A percentile compares a stretch with the other conserved stretches of the same genome.
phyloP scores from a whole-genome alignment of 1,139 yeast genomes.

The Arxiozyma slooffiae region DNA sequence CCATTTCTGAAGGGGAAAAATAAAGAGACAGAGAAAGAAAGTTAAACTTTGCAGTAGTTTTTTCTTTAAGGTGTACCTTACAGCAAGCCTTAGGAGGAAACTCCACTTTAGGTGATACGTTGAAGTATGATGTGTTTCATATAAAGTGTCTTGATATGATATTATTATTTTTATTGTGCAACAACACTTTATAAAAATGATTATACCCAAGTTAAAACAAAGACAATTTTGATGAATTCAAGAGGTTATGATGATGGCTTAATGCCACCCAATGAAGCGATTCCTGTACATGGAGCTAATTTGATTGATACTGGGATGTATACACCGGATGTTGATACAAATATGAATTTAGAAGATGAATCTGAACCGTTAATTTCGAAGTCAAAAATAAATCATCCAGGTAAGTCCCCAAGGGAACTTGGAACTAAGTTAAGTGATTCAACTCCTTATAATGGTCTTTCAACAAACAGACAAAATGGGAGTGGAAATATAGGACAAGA shows the following conservation, averaged over 20 bases:
- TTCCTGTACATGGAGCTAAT: background rate
- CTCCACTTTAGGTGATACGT: too few relatives aligned
- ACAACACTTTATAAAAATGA: too few relatives aligned
- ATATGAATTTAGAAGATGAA: background rate
- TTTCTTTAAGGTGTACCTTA: too few relatives aligned
- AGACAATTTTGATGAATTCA: background rate
- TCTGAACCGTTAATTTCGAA: constrained; percentile 1
- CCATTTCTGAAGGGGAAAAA: too few relatives aligned
- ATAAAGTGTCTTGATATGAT: too few relatives aligned
- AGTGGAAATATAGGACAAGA: background rate
- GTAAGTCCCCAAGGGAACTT: constrained; percentile 6
- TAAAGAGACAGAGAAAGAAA: too few relatives aligned
- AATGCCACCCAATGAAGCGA: background rate
- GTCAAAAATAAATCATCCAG: constrained; percentile 1
- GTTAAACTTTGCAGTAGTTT: too few relatives aligned
- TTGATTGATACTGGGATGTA: background rate
- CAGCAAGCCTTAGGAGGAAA: too few relatives aligned
- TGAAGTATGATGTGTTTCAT: too few relatives aligned
- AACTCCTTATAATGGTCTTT: background rate
- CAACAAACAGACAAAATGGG: background rate
- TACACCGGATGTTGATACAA: background rate
- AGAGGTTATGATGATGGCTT: background rate
- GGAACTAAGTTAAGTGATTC: background rate
- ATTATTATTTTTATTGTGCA: too few relatives aligned
- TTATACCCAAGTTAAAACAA: too few relatives aligned